phyloP scores from a whole-genome alignment of 176 grass and related monocot genomes.

The Oryza officinalis region DNA sequence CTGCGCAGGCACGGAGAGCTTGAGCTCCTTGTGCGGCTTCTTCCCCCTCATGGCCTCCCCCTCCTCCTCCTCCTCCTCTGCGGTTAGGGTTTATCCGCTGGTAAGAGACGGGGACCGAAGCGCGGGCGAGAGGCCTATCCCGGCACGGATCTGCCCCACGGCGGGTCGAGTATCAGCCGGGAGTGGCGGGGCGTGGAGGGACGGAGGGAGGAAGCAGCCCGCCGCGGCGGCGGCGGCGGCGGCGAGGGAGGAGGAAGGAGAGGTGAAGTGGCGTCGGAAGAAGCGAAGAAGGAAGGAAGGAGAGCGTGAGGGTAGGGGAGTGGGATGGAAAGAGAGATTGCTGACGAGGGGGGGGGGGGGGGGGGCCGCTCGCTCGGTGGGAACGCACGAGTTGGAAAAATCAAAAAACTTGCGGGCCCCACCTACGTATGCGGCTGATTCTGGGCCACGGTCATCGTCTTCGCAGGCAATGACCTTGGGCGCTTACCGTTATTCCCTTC shows the following conservation, averaged over 20 bases:
- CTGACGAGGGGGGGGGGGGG: no score
- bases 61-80: not conserved
- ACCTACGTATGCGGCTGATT: no score
- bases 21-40: constrained; percentile 67
- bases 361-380: no score
- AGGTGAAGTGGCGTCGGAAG: not conserved
- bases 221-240: not conserved
- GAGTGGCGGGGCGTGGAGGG: not conserved
- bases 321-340: no score
- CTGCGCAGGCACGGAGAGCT: constrained; percentile 70
- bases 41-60: constrained; percentile 69
- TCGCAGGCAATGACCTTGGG: no score
- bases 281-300: not conserved
- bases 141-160: not conserved
- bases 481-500: no score
- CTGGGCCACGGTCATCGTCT: no score
- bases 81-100: constrained; percentile 38
- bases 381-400: no score
- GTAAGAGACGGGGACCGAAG: not conserved
- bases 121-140: not conserved
- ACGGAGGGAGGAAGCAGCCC: not conserved
- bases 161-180: not conserved
- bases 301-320: no score
- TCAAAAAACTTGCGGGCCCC: no score
- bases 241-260: not conserved